Evolutionary conservation across 148 eudicot species (phyloP).

Genomic region (Vaccinium myrtillus): DNA sequence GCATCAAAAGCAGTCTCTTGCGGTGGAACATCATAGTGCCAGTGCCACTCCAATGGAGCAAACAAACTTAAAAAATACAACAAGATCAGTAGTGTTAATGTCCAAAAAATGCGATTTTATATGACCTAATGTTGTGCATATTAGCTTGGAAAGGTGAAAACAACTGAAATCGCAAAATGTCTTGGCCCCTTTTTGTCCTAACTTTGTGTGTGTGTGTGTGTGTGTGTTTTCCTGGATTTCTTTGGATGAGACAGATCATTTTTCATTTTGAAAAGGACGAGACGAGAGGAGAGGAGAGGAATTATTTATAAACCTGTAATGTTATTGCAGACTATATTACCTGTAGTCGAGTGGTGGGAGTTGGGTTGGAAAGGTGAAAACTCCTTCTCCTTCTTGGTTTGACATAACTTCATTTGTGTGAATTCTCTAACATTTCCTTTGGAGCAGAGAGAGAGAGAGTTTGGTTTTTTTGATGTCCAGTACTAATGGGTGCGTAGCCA

Average conservation of each 20-base stretch:
- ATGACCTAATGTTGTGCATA: neutral
- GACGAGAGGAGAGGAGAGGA: too few species aligned
- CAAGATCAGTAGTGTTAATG: neutral
- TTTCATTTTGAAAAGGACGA: neutral
- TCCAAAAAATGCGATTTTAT: neutral
- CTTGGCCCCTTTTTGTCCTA: neutral
- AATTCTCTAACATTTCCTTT: slow-evolving; percentile 15
- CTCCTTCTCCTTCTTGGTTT: slow-evolving; percentile 21
- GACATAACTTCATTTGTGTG: slow-evolving; percentile 11
- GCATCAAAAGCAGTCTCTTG: slow-evolving; percentile 26
- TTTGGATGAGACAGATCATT: neutral
- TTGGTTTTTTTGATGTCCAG: slow-evolving; percentile 3
- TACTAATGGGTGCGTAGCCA: neutral
- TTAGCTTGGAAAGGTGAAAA: slow-evolving; percentile 27
- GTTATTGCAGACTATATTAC: slow-evolving; percentile 6
- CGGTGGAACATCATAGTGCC: slow-evolving; percentile 15
- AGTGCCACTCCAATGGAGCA: slow-evolving; percentile 18
- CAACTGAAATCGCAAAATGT: neutral
- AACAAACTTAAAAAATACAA: slow-evolving; percentile 10
- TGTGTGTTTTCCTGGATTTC: neutral
- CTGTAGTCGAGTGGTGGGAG: slow-evolving; percentile 38
- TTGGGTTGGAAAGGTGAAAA: slow-evolving; percentile 29
- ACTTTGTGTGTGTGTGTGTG: too few species aligned
- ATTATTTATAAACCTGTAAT: neutral
- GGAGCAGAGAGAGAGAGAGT: neutral